phyloP scores from a whole-genome alignment of 768 basidiomycete genomes.

The Suillus alpinus region DNA sequence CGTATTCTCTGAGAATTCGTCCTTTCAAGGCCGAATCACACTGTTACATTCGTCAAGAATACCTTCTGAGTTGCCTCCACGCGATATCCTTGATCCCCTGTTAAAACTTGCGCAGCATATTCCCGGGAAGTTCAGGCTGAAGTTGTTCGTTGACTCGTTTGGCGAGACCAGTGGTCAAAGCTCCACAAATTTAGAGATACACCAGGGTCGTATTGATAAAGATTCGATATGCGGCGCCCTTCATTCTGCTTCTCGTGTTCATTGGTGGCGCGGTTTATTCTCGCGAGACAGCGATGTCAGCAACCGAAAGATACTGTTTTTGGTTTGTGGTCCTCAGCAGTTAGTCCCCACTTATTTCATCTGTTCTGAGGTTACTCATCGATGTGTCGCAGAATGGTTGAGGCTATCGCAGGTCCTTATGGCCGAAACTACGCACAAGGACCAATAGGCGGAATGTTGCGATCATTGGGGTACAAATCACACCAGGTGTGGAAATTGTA shows the following conservation, averaged over 20 bases:
- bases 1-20: slow-evolving; percentile 36
- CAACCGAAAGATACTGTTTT: slow-evolving; percentile 53
- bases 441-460: slow-evolving; percentile 61
- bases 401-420: slow-evolving; percentile 70
- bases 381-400: slow-evolving; percentile 59
- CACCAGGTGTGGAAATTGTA: slow-evolving; percentile 71
- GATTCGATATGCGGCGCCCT: slow-evolving; percentile 44
- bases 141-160: slow-evolving; percentile 59
- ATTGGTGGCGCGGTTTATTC: slow-evolving; percentile 32
- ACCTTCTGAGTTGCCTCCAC: slow-evolving; percentile 67
- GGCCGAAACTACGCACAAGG: slow-evolving; percentile 79
- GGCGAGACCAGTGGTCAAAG: slow-evolving; percentile 16
- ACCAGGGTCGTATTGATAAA: slow-evolving; percentile 55
- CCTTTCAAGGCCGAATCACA: slow-evolving; percentile 55
- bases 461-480: slow-evolving; percentile 58
- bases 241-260: slow-evolving; percentile 19
- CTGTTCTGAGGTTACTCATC: neutral
- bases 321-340: slow-evolving; percentile 86
- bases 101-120: slow-evolving; percentile 42
- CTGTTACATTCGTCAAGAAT: slow-evolving; percentile 69
- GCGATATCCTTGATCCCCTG: slow-evolving; percentile 54
- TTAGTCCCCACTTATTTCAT: slow-evolving; percentile 34
- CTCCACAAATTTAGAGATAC: slow-evolving; percentile 23
- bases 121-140: slow-evolving; percentile 55
- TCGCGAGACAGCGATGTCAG: slow-evolving; percentile 5